Percentiles rank a stretch among this genome's conserved stretches.
phyloP scores from a whole-genome alignment of 306 rosid species.

The Hippophae rhamnoides region DNA sequence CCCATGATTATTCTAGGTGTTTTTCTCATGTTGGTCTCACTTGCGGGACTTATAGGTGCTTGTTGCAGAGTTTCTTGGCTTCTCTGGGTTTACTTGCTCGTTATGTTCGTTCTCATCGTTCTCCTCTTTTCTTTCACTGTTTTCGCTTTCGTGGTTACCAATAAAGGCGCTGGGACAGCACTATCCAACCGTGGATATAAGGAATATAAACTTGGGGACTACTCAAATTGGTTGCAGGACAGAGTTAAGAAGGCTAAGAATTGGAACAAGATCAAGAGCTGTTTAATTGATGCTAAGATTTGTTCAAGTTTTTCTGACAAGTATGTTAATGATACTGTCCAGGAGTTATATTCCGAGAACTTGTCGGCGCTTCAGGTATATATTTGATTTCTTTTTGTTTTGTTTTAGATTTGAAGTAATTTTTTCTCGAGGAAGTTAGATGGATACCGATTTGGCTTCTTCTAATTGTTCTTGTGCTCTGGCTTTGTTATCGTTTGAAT shows the following conservation, averaged over 20 bases:
- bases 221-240: constrained; percentile 60
- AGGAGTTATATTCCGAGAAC: constrained; percentile 34
- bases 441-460: background rate
- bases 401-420: background rate
- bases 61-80: constrained; percentile 34
- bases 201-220: constrained; percentile 44
- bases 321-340: constrained; percentile 22
- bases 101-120: constrained; percentile 42
- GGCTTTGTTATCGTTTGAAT: background rate
- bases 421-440: too few species aligned
- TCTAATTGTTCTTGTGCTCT: background rate
- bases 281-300: constrained; percentile 44
- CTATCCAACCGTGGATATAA: constrained; percentile 43
- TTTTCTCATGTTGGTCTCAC: constrained; percentile 34
- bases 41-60: constrained; percentile 53
- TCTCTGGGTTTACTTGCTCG: constrained; percentile 40
- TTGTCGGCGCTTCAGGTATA: constrained; percentile 57
- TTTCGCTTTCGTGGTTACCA: constrained; percentile 49
- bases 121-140: constrained; percentile 47
- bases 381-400: background rate
- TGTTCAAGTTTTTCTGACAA: constrained; percentile 33
- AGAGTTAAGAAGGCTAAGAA: constrained; percentile 48
- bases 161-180: constrained; percentile 37
- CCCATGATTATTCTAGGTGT: constrained; percentile 51
- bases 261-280: constrained; percentile 62